phyloP scores from a whole-genome alignment of 2,329 filamentous ascomycete species.

The Harringtonia lauricola region DNA sequence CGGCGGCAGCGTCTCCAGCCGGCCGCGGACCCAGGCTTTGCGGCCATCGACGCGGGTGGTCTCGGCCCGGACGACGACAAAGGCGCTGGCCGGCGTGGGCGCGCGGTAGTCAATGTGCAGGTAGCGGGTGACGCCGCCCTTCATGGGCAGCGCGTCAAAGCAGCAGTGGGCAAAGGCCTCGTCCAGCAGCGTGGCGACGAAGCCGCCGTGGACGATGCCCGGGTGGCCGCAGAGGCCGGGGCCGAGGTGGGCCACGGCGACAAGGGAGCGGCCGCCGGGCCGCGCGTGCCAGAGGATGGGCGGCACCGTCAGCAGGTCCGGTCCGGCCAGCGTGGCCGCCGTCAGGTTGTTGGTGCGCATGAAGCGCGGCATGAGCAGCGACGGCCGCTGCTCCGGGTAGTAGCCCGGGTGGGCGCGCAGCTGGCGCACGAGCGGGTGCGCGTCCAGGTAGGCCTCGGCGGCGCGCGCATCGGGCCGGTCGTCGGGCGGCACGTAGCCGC shows the following conservation, averaged over 20 bases:
- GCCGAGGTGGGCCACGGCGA: conserved; percentile 69
- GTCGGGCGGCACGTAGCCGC: conserved; percentile 43
- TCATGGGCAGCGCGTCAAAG: conserved; percentile 78
- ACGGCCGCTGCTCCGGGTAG: conserved; percentile 70
- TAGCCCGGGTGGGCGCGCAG: conserved; percentile 48
- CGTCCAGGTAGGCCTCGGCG: conserved; percentile 62
- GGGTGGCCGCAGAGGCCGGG: conserved; percentile 77
- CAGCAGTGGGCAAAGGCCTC: conserved; percentile 82
- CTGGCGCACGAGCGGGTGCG: conserved; percentile 60
- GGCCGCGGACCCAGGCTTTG: conserved; percentile 88
- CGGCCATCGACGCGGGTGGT: conserved; percentile 82
- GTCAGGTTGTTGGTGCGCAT: conserved; percentile 70
- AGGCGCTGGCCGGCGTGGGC: conserved; percentile 65
- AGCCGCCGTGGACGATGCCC: conserved; percentile 79
- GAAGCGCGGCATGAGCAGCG: conserved; percentile 68
- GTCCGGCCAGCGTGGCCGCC: conserved; percentile 64
- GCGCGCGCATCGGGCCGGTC: conserved; percentile 35
- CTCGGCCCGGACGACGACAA: conserved; percentile 66
- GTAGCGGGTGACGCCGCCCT: conserved; percentile 77
- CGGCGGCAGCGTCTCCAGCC: conserved; percentile 64
- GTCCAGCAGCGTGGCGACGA: conserved; percentile 86
- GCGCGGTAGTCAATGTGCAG: conserved; percentile 73
- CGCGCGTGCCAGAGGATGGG: conserved; percentile 67
- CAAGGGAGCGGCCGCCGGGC: conserved; percentile 50
- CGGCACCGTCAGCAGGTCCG: conserved; percentile 67